These are phyloP conservation scores for Podaxis sp. DNA, from an alignment of 768 basidiomycete species.

Conservation along the genomic window DNA sequence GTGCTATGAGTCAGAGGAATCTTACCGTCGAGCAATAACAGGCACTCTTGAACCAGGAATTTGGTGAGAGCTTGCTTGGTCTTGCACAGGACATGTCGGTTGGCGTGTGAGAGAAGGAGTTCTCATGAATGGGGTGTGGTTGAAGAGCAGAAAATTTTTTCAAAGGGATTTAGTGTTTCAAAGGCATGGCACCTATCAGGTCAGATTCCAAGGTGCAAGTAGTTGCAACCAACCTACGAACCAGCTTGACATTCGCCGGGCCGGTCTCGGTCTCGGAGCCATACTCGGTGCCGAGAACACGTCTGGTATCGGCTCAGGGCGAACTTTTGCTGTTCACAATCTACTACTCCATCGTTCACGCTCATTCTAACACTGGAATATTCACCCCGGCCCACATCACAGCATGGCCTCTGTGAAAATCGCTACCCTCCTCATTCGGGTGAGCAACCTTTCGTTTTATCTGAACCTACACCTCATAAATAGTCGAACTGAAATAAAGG, in stretches of 20 bases:
- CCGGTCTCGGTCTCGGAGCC: not conserved
- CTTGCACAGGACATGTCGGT: not conserved
- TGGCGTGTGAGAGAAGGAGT: not conserved
- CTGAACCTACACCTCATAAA: not conserved
- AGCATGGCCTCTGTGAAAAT: constrained; percentile 14
- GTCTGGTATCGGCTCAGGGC: not conserved
- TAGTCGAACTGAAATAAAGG: constrained; percentile 9
- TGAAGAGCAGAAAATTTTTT: constrained; percentile 3
- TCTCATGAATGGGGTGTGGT: not conserved
- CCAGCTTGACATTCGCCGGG: not conserved
- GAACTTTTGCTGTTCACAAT: not conserved
- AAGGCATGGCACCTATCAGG: not conserved
- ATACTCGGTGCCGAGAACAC: not conserved
- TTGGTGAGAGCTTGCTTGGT: not conserved
- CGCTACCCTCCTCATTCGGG: constrained; percentile 11
- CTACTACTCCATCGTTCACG: not conserved
- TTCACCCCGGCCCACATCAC: too few species aligned
- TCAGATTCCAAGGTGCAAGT: not conserved
- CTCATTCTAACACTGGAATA: not conserved
- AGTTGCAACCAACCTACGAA: not conserved
- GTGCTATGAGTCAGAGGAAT: not conserved
- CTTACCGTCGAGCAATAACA: not conserved
- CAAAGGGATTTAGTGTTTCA: not conserved
- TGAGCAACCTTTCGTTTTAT: not conserved
- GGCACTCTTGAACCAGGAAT: not conserved